Conservation (phyloP, 352 stramenopile species). For the Pythium grandisporangium region DNA sequence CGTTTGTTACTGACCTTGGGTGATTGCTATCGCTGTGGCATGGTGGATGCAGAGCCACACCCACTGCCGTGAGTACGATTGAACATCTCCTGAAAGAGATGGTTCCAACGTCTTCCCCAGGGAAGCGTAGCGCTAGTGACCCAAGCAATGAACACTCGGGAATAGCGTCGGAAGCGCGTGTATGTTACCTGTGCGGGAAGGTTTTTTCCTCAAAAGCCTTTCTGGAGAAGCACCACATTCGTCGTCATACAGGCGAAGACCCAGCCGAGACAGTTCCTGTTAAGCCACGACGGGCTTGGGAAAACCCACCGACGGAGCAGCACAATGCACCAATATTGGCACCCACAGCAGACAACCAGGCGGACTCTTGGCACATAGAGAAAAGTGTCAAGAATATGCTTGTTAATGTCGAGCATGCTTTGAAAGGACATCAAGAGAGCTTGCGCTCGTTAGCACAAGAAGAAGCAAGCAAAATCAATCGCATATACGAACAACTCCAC, state of each 20-base stretch:
- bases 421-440: slow-evolving; percentile 37
- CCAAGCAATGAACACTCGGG: too few relatives aligned
- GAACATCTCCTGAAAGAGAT: slow-evolving; percentile 48
- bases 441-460: slow-evolving; percentile 34
- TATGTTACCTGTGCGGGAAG: slow-evolving; percentile 58
- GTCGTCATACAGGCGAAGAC: slow-evolving; percentile 30
- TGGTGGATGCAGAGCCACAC: slow-evolving; percentile 23
- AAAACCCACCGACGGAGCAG: too few relatives aligned
- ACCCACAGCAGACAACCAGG: too few relatives aligned
- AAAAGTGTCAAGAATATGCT: slow-evolving; percentile 41
- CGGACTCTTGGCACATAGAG: too few relatives aligned
- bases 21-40: background rate
- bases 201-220: slow-evolving; percentile 54
- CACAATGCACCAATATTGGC: too few relatives aligned
- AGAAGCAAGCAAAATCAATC: slow-evolving; percentile 33
- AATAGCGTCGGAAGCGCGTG: slow-evolving; percentile 38
- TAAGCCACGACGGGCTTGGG: too few relatives aligned
- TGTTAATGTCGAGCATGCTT: slow-evolving; percentile 25
- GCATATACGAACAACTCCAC: slow-evolving; percentile 45
- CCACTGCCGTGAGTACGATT: slow-evolving; percentile 45
- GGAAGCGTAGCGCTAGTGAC: too few relatives aligned
- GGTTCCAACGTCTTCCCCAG: too few relatives aligned
- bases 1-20: background rate
- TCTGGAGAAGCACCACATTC: slow-evolving; percentile 50
- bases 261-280: too few relatives aligned